A percentile compares a stretch with the other conserved stretches of the same genome.
Evolutionary conservation across 228 moss, liverwort and hornwort genomes (phyloP).

Genomic region (Sphagnum magellanicum): DNA sequence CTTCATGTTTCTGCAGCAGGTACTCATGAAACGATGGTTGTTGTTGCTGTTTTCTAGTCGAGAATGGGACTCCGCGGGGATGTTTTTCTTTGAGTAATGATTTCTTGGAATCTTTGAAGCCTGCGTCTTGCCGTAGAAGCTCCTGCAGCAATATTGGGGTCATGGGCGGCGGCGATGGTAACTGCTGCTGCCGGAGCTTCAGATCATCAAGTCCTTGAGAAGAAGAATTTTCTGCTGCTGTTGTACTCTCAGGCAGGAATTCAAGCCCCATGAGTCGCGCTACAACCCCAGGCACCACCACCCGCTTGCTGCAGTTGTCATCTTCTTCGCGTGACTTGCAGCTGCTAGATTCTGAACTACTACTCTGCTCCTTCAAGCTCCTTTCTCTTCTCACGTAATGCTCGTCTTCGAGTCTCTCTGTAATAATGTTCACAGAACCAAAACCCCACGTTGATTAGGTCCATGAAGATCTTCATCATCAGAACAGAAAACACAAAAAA

Average conservation of each 20-base stretch:
- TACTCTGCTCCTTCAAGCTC: slow-evolving; percentile 44
- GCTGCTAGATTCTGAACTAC: slow-evolving; percentile 18
- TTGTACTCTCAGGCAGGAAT: slow-evolving; percentile 40
- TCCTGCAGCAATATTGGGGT: slow-evolving; percentile 33
- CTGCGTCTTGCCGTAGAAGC: slow-evolving; percentile 28
- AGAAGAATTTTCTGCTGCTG: not conserved
- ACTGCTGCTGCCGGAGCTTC: no score
- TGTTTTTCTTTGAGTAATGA: slow-evolving; percentile 16
- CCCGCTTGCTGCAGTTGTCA: slow-evolving; percentile 44
- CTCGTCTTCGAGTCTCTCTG: slow-evolving; percentile 7
- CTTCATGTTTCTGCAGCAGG: no score
- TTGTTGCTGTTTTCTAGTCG: slow-evolving; percentile 5
- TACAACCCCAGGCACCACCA: slow-evolving; percentile 60
- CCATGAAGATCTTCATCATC: no score
- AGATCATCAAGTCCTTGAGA: no score
- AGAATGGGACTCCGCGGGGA: slow-evolving; percentile 2
- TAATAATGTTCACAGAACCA: not conserved
- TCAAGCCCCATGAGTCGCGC: slow-evolving; percentile 80
- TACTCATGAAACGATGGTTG: slow-evolving; percentile 3
- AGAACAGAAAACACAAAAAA: no score
- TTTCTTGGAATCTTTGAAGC: slow-evolving; percentile 24
- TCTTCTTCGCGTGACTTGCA: slow-evolving; percentile 19
- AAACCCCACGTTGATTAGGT: no score
- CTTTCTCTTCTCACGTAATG: slow-evolving; percentile 18
- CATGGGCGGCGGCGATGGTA: slow-evolving; percentile 1